Percentiles rank a stretch among this genome's conserved stretches.
Evolutionary conservation across 2,329 filamentous ascomycete genomes (phyloP).

Genomic region (Lasiodiplodia sp.): DNA sequence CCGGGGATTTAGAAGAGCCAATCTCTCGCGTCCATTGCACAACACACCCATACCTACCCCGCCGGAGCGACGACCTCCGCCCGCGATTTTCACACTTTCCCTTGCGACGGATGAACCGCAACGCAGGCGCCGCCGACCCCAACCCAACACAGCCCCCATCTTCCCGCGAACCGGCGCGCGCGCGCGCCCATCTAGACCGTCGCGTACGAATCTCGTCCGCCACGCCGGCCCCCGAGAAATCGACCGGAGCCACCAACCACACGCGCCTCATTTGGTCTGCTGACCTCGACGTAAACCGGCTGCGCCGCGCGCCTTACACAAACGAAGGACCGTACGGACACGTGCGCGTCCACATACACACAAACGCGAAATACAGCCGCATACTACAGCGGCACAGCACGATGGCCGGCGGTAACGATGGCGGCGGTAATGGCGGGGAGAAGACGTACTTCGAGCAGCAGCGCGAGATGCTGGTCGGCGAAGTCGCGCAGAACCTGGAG

Average conservation of each 20-base stretch:
- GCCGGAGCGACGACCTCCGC: slow-evolving; percentile 3
- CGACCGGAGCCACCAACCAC: background rate
- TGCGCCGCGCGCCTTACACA: background rate
- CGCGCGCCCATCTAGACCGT: background rate
- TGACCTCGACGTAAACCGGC: background rate
- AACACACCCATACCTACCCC: background rate
- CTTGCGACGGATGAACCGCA: background rate
- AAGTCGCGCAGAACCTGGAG: slow-evolving; percentile 77
- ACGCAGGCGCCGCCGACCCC: background rate
- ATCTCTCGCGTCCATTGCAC: background rate
- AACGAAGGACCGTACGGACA: background rate
- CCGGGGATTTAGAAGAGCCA: background rate
- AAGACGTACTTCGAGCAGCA: slow-evolving; percentile 76
- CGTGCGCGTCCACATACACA: background rate
- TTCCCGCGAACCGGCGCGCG: background rate
- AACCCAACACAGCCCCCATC: background rate
- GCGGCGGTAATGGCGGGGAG: slow-evolving; percentile 30
- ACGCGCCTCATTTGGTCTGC: background rate
- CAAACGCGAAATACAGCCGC: background rate
- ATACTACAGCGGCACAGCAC: background rate
- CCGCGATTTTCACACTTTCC: background rate
- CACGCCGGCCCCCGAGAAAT: background rate
- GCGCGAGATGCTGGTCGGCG: slow-evolving; percentile 72
- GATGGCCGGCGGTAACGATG: background rate
- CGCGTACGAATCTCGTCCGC: background rate